These are phyloP conservation scores for Aplosporella prunicola DNA, from an alignment of 2,329 filamentous ascomycete genomes.

Conservation along the genomic window DNA sequence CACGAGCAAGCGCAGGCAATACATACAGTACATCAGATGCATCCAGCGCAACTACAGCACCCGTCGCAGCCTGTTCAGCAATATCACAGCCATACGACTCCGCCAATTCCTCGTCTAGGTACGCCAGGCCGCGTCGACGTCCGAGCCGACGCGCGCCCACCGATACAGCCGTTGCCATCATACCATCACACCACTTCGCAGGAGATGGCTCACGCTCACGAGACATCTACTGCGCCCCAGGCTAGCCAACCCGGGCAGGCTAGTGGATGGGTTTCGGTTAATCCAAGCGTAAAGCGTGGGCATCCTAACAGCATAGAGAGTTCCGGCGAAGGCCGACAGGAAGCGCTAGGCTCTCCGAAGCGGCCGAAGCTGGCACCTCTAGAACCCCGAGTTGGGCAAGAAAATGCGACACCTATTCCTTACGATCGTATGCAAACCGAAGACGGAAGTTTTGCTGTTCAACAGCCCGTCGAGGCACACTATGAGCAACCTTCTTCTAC, in stretches of 20 bases:
- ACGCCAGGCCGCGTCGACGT: slow-evolving; percentile 4
- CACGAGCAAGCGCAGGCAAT: not conserved
- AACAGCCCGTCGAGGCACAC: slow-evolving; percentile 22
- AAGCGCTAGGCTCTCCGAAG: slow-evolving; percentile 32
- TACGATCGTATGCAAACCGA: slow-evolving; percentile 19
- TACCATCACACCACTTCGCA: slow-evolving; percentile 1
- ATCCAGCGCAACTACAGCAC: slow-evolving; percentile 4
- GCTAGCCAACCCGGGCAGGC: slow-evolving; percentile 3
- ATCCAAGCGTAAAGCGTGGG: slow-evolving; percentile 32
- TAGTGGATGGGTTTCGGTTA: slow-evolving; percentile 37
- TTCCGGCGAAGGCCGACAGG: slow-evolving; percentile 21
- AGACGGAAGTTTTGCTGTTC: slow-evolving; percentile 12
- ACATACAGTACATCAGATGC: slow-evolving; percentile 1
- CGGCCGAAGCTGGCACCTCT: slow-evolving; percentile 34
- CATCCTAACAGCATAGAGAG: slow-evolving; percentile 27
- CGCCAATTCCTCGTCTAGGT: slow-evolving; percentile 2
- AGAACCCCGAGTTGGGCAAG: slow-evolving; percentile 26
- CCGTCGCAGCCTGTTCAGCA: not conserved
- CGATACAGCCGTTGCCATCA: not conserved
- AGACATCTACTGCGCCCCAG: not conserved
- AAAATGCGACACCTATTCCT: slow-evolving; percentile 4
- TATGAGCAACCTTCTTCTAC: slow-evolving; percentile 18
- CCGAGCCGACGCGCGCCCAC: slow-evolving; percentile 5
- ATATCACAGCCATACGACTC: slow-evolving; percentile 1
- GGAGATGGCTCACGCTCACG: not conserved